Base-by-base conservation (phyloP, 208 protist genomes). In the Phytomonas sp. region DNA sequence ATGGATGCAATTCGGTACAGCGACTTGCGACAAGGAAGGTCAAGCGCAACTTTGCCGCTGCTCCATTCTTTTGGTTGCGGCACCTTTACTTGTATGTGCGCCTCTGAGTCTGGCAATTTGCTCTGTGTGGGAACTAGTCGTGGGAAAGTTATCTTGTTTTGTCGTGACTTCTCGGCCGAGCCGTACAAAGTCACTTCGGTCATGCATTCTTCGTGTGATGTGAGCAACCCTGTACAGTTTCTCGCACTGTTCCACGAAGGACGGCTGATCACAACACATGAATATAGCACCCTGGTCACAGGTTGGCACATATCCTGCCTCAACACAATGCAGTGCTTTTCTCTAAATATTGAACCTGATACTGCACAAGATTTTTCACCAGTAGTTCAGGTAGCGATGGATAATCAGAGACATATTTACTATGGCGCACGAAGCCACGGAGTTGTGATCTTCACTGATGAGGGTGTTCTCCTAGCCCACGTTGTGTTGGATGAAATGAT, bases 111-210 rank as follows among this genome's bases (percentile, higher is more conserved):
- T 52, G 87, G 83, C 60, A 86, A 77, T 60, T 67, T 93, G 19
- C 60, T 93, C 2, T 86, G 75, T 63, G 67, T 82, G 8, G 87
- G 82, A 33, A 90, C 84, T 6, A 68, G 70, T 16, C 66, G 34
- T 3, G 87, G 87, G 16, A 72, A 62, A 36, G 77, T 93, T 34
- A 63, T 93, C 26, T 78, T 88, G 3, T 86, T 84, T 74, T 61
- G 66, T 12, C 81, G 87, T 12, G 66, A 71, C 23, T 63, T 63
- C 19, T 26, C 52, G 3, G 49, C 60, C 2, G 66, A 71, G n/a
- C 70, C 66, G 14, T 88, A 86, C 72, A 69, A 56, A 31, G 60
- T 88, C 26, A 40, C 65, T 3, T 59, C 73, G 0, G 72, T 90
- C 32, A 70, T 93, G 23, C 72, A 87, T 72, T 34, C 67, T 2